These are phyloP conservation scores for Eucalyptus viminalis DNA, from an alignment of 345 rosid genomes.

Conservation along the genomic window DNA sequence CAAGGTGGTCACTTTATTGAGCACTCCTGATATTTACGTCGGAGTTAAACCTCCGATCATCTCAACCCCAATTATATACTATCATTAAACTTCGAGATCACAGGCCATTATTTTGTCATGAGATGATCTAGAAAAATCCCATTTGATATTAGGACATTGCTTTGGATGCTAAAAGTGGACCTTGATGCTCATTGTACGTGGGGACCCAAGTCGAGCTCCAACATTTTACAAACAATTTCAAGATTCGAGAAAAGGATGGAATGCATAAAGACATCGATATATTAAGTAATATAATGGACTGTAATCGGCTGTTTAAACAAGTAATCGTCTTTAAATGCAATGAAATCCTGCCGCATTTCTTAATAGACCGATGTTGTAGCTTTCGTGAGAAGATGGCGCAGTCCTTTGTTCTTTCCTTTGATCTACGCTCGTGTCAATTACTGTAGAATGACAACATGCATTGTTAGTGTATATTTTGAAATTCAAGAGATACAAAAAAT, in stretches of 20 bases:
- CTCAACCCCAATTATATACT: not conserved
- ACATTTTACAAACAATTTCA: not conserved
- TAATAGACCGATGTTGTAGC: too few relatives aligned
- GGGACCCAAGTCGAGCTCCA: not conserved
- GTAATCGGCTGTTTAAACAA: not conserved
- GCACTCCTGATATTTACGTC: too few relatives aligned
- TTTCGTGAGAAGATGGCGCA: too few relatives aligned
- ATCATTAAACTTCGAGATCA: not conserved
- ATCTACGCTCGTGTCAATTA: too few relatives aligned
- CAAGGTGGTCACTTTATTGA: too few relatives aligned
- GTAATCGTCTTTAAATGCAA: not conserved
- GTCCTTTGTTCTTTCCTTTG: too few relatives aligned
- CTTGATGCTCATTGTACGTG: not conserved
- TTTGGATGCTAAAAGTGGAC: not conserved
- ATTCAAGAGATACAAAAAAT: too few relatives aligned
- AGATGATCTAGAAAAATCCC: not conserved
- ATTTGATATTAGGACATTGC: not conserved
- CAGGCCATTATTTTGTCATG: not conserved
- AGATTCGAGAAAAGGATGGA: not conserved
- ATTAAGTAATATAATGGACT: not conserved
- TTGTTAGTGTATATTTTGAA: too few relatives aligned
- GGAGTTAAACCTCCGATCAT: not conserved
- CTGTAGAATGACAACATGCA: too few relatives aligned
- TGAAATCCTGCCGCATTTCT: not conserved
- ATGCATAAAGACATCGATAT: not conserved